Percentiles rank a stretch among this genome's conserved stretches.
phyloP scores from a whole-genome alignment of 768 basidiomycete genomes.

The Macrolepiota albuminosa region DNA sequence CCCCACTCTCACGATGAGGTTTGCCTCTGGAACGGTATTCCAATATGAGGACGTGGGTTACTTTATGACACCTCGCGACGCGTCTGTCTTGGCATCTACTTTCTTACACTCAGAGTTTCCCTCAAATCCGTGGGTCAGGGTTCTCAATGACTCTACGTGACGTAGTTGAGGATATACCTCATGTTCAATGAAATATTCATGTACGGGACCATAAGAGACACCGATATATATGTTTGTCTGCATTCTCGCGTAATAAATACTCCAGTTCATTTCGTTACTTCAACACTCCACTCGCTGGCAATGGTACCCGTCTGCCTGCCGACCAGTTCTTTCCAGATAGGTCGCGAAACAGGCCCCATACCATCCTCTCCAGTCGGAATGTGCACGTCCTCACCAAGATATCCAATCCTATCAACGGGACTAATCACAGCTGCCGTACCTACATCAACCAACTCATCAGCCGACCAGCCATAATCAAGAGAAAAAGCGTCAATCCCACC shows the following conservation, averaged over 20 bases:
- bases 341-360: constrained; percentile 75
- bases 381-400: constrained; percentile 54
- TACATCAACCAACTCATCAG: not conserved
- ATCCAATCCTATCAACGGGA: constrained; percentile 70
- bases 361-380: constrained; percentile 68
- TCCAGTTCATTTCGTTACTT: constrained; percentile 25
- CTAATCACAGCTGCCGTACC: constrained; percentile 80
- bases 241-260: not conserved
- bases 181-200: too few relatives aligned
- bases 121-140: too few relatives aligned
- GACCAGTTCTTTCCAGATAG: constrained; percentile 67
- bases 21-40: too few relatives aligned
- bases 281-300: constrained; percentile 75
- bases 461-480: not conserved
- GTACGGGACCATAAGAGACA: too few relatives aligned
- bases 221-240: too few relatives aligned
- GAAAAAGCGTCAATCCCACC: constrained; percentile 32
- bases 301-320: constrained; percentile 79
- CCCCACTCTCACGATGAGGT: too few relatives aligned
- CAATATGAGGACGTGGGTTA: too few relatives aligned
- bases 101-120: too few relatives aligned
- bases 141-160: too few relatives aligned
- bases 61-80: too few relatives aligned
- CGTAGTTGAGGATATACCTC: too few relatives aligned
- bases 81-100: too few relatives aligned